Percentiles rank a stretch among this genome's conserved stretches.
Evolutionary conservation across 345 rosid genomes (phyloP).

Genomic region (Populus tremula): DNA sequence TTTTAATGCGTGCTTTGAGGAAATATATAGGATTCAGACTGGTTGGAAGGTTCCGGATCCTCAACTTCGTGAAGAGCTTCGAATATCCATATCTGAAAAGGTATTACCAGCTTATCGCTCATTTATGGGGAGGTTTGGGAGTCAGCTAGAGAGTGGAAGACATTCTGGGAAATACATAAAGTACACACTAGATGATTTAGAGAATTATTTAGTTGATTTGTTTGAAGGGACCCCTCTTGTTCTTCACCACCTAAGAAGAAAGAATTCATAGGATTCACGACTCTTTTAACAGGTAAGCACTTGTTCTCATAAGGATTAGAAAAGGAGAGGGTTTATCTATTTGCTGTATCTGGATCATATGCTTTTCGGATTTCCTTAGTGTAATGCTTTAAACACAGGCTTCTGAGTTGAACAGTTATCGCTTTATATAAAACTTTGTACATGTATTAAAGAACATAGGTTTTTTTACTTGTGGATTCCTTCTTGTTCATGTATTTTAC

Average conservation of each 20-base stretch:
- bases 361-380: slow-evolving; percentile 27
- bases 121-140: slow-evolving; percentile 76
- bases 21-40: slow-evolving; percentile 78
- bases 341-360: slow-evolving; percentile 36
- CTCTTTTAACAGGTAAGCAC: slow-evolving; percentile 31
- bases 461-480: slow-evolving; percentile 6
- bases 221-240: slow-evolving; percentile 85
- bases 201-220: slow-evolving; percentile 66
- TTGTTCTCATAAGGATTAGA: slow-evolving; percentile 22
- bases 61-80: slow-evolving; percentile 92
- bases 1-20: slow-evolving; percentile 88
- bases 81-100: slow-evolving; percentile 84
- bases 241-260: slow-evolving; percentile 78
- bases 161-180: slow-evolving; percentile 89
- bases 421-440: slow-evolving; percentile 45
- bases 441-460: slow-evolving; percentile 44
- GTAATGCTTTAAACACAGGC: slow-evolving; percentile 46
- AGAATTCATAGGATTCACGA: slow-evolving; percentile 44
- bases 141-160: slow-evolving; percentile 79
- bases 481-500: slow-evolving; percentile 10
- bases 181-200: slow-evolving; percentile 89
- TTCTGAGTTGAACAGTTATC: slow-evolving; percentile 33
- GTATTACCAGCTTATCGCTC: slow-evolving; percentile 89
- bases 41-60: slow-evolving; percentile 94
- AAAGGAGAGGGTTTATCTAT: slow-evolving; percentile 23